Percentiles rank a stretch among this genome's conserved stretches.
Conservation (phyloP, 768 basidiomycete species). For the Fomitopsis serialis region DNA sequence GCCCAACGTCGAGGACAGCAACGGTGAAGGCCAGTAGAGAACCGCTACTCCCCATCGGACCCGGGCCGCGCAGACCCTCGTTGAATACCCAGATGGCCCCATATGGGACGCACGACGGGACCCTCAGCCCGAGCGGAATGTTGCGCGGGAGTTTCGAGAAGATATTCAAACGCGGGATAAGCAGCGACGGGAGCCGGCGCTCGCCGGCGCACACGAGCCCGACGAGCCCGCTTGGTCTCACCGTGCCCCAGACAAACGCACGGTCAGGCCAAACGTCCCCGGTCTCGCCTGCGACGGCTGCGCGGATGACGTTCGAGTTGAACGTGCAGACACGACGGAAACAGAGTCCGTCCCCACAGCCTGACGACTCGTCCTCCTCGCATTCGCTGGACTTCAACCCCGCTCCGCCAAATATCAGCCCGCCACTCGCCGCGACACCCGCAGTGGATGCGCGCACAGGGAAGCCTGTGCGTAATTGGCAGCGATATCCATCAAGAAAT, state of each 20-base stretch:
- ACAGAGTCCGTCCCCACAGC: slow-evolving; percentile 10
- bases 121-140: slow-evolving; percentile 26
- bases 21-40: slow-evolving; percentile 61
- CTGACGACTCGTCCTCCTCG: slow-evolving; percentile 13
- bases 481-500: slow-evolving; percentile 68
- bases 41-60: slow-evolving; percentile 57
- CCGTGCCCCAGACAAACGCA: slow-evolving; percentile 12
- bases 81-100: slow-evolving; percentile 18
- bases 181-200: slow-evolving; percentile 27
- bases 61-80: slow-evolving; percentile 20
- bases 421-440: slow-evolving; percentile 32
- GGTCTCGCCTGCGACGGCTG: slow-evolving; percentile 9
- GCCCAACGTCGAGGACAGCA: slow-evolving; percentile 34
- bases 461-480: slow-evolving; percentile 48
- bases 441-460: slow-evolving; percentile 27
- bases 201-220: slow-evolving; percentile 17
- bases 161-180: slow-evolving; percentile 45
- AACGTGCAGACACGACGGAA: slow-evolving; percentile 17
- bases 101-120: slow-evolving; percentile 23
- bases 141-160: slow-evolving; percentile 60
- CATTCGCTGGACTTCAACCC: slow-evolving; percentile 17
- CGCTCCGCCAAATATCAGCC: slow-evolving; percentile 21
- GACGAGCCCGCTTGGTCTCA: slow-evolving; percentile 6
- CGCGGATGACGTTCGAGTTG: slow-evolving; percentile 23
- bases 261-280: slow-evolving; percentile 7